A percentile compares a stretch with the other conserved stretches of the same genome.
Conservation (phyloP, 441 rosid species). For the Syzygium malaccense region DNA sequence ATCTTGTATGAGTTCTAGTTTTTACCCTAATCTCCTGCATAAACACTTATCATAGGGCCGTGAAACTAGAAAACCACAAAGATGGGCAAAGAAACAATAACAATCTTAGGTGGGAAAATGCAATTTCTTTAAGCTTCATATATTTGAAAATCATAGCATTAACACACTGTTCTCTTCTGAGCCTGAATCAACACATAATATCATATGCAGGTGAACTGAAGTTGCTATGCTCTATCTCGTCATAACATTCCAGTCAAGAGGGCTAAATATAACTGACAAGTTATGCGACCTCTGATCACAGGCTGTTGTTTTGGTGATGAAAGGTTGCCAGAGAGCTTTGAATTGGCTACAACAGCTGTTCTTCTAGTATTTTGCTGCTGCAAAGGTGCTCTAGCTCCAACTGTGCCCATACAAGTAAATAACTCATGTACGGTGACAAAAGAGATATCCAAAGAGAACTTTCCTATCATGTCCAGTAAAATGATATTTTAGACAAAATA, state of each 20-base stretch:
- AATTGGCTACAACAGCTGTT: not conserved
- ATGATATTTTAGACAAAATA: not conserved
- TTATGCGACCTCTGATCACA: not conserved
- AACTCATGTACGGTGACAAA: not conserved
- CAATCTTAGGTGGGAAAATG: not conserved
- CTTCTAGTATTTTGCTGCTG: not conserved
- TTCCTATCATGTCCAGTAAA: not conserved
- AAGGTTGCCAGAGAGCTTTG: not conserved
- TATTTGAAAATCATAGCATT: not conserved
- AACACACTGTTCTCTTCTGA: not conserved
- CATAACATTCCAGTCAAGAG: not conserved
- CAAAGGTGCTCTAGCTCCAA: not conserved
- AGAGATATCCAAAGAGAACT: not conserved
- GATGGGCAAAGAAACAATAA: not conserved
- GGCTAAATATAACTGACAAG: not conserved
- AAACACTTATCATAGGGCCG: not conserved
- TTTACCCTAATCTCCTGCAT: not conserved
- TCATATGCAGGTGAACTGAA: not conserved
- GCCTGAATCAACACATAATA: not conserved
- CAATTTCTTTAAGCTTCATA: not conserved
- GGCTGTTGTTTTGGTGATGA: not conserved
- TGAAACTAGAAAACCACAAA: not conserved
- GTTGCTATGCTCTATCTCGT: not conserved
- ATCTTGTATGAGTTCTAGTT: not conserved
- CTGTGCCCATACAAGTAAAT: not conserved